Percentiles rank a stretch among this genome's conserved stretches.
Evolutionary conservation across 805 yeast species (phyloP).

Genomic region (Kregervanrija delftensis): DNA sequence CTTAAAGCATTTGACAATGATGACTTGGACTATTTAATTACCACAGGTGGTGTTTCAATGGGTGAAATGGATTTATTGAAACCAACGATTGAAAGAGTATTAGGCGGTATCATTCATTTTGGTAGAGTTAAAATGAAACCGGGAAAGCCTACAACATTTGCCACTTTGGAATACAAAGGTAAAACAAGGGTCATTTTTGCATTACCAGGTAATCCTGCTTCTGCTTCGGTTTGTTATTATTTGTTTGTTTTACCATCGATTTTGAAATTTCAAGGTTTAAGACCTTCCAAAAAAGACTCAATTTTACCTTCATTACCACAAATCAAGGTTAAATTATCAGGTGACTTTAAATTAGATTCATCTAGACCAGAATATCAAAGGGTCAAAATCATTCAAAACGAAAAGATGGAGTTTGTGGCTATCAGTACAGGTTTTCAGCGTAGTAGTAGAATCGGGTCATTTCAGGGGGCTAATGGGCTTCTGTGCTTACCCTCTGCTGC

Average conservation of each 20-base stretch:
- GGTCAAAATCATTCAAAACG: conserved; percentile 27
- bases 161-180: conserved; percentile 30
- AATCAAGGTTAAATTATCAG: conserved; percentile 29
- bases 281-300: conserved; percentile 4
- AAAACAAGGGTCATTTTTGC: conserved; percentile 35
- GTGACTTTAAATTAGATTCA: conserved; percentile 34
- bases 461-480: conserved; percentile 41
- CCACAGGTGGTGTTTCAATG: conserved; percentile 57
- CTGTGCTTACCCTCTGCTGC: conserved; percentile 34
- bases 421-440: conserved; percentile 44
- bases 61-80: conserved; percentile 48
- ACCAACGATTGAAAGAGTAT: conserved; percentile 36
- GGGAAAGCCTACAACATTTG: conserved; percentile 54
- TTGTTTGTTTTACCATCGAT: conserved; percentile 43
- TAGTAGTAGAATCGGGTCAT: conserved; percentile 41
- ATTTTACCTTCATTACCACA: conserved; percentile 24
- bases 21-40: conserved; percentile 36
- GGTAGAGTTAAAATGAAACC: conserved; percentile 57
- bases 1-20: conserved; percentile 18
- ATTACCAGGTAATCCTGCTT: conserved; percentile 52
- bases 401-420: conserved; percentile 28
- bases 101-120: conserved; percentile 41
- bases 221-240: conserved; percentile 41
- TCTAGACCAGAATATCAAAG: conserved; percentile 46
- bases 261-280: conserved; percentile 30